A percentile compares a stretch with the other conserved stretches of the same genome.
Evolutionary conservation across 78 protist genomes (phyloP).

Genomic region (Neovahlkampfia damariscottae): DNA sequence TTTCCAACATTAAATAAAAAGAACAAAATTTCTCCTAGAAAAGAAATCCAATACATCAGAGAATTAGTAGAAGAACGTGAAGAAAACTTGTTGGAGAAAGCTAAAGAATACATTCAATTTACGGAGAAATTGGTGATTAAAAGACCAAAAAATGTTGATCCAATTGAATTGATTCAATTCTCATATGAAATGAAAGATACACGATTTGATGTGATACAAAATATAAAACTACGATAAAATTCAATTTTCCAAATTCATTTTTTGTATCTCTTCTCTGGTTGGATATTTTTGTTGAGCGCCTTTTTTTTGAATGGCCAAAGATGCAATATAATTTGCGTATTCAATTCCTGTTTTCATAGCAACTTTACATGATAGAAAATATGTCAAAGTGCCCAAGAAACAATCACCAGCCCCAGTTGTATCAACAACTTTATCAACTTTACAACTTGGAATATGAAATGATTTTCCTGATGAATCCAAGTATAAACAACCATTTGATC

Average conservation of each 20-base stretch:
- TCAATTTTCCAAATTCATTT: too few relatives aligned
- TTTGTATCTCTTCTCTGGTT: too few relatives aligned
- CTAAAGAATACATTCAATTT: not conserved
- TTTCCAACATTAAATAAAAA: too few relatives aligned
- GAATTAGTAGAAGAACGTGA: not conserved
- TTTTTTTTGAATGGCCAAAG: too few relatives aligned
- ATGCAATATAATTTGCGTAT: too few relatives aligned
- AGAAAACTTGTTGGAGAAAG: not conserved
- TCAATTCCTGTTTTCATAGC: too few relatives aligned
- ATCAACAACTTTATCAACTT: slow-evolving; percentile 22
- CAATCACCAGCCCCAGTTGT: slow-evolving; percentile 40
- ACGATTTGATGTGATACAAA: not conserved
- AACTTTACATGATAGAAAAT: too few relatives aligned
- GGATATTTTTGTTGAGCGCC: too few relatives aligned
- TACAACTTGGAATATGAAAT: not conserved
- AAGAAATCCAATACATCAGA: not conserved
- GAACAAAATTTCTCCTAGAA: too few relatives aligned
- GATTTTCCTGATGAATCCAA: not conserved
- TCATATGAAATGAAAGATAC: not conserved
- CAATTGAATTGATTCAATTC: not conserved
- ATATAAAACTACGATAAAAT: too few relatives aligned
- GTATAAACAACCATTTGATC: not conserved
- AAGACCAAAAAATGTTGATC: not conserved
- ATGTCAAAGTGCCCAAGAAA: slow-evolving; percentile 16
- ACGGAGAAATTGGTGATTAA: not conserved